Evolutionary conservation across 495 filamentous ascomycete genomes (phyloP).

Genomic region (Clohesyomyces aquaticus): DNA sequence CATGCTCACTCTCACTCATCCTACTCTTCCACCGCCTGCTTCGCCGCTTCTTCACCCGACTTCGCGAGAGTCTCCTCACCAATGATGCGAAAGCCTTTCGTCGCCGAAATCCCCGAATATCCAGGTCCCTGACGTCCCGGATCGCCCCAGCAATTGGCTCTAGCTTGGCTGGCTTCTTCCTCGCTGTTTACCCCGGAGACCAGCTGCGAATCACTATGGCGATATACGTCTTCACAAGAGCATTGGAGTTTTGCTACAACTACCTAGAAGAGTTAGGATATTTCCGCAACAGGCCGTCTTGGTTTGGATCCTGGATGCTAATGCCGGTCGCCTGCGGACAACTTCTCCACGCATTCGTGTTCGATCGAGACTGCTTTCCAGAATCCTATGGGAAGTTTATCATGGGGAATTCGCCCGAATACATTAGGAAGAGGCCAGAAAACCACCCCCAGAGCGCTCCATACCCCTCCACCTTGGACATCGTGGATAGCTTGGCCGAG

Average conservation of each 20-base stretch:
- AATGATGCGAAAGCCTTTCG: conserved; percentile 77
- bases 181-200: conserved; percentile 76
- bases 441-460: conserved; percentile 64
- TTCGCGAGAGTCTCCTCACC: conserved; percentile 76
- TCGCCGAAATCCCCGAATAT: conserved; percentile 75
- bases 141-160: conserved; percentile 88
- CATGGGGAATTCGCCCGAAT: conserved; percentile 71
- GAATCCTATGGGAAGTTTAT: conserved; percentile 73
- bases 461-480: conserved; percentile 77
- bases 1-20: conserved; percentile 78
- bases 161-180: conserved; percentile 76
- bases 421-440: conserved; percentile 73
- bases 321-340: conserved; percentile 92
- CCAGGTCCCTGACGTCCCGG: conserved; percentile 72
- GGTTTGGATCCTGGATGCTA: conserved; percentile 96
- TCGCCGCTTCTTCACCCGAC: conserved; percentile 82
- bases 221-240: conserved; percentile 76
- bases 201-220: conserved; percentile 78
- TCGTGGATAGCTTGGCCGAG: conserved; percentile 77
- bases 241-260: conserved; percentile 87
- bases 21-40: conserved; percentile 86
- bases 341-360: conserved; percentile 86
- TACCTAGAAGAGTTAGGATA: conserved; percentile 76
- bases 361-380: conserved; percentile 88
- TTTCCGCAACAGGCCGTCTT: conserved; percentile 73